Percentiles rank a stretch among this genome's conserved stretches.
phyloP scores from a whole-genome alignment of 2,329 filamentous ascomycete genomes.

The Ramularia collo-cygni region DNA sequence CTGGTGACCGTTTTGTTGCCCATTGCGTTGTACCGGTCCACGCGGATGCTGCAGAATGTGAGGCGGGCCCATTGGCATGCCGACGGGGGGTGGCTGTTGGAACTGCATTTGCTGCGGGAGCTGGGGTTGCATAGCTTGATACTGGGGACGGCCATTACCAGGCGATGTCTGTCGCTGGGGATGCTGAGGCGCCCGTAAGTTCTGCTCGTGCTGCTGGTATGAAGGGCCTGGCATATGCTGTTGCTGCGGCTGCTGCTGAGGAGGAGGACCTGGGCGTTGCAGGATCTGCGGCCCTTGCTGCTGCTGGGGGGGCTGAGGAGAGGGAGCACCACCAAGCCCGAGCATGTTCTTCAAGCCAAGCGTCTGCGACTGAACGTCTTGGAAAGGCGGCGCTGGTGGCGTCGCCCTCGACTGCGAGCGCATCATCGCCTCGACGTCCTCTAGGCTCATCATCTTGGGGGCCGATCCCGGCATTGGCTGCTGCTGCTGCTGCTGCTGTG shows the following conservation, averaged over 20 bases:
- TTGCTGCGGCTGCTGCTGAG: constrained; percentile 24
- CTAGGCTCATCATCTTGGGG: constrained; percentile 86
- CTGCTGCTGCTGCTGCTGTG: constrained; percentile 21
- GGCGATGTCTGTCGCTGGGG: constrained; percentile 32
- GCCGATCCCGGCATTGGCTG: constrained; percentile 26
- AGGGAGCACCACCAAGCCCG: constrained; percentile 20
- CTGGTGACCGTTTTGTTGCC: constrained; percentile 23
- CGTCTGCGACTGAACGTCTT: constrained; percentile 23
- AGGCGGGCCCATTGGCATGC: constrained; percentile 18
- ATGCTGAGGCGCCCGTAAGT: constrained; percentile 33
- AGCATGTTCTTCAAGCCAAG: constrained; percentile 31
- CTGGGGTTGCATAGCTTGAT: constrained; percentile 21
- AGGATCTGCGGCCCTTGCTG: constrained; percentile 39
- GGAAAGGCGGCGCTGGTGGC: constrained; percentile 15
- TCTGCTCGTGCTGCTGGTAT: constrained; percentile 31
- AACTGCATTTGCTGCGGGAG: constrained; percentile 21
- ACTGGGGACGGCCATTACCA: constrained; percentile 16
- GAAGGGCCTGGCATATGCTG: too few species aligned
- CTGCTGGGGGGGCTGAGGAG: constrained; percentile 15
- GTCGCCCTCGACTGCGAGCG: constrained; percentile 54
- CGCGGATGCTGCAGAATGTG: constrained; percentile 29
- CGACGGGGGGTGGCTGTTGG: constrained; percentile 20
- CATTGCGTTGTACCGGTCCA: constrained; percentile 26
- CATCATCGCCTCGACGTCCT: constrained; percentile 95
- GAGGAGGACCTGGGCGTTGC: constrained; percentile 40